Percentiles rank a stretch among this genome's conserved stretches.
These are phyloP conservation scores for Cephalotrichum gorgonifer DNA, from an alignment of 2,329 filamentous ascomycete species.

Conservation along the genomic window DNA sequence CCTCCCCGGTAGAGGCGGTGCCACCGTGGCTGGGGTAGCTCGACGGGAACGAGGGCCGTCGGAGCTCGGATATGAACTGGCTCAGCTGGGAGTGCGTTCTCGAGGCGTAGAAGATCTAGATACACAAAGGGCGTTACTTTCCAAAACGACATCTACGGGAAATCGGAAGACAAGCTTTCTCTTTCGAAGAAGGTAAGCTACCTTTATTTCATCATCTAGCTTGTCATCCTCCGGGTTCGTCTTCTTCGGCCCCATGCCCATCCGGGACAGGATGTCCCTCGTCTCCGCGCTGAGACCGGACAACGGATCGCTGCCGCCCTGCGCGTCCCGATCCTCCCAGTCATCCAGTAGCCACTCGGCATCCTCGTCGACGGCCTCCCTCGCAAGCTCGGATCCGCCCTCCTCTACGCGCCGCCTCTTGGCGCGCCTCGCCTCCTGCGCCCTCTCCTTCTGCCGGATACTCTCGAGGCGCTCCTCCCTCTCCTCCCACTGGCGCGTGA, in stretches of 20 bases:
- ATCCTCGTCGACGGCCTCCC: constrained; percentile 31
- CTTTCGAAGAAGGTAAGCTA: no score
- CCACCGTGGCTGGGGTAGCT: constrained; percentile 45
- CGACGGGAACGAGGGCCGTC: constrained; percentile 66
- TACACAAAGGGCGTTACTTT: no score
- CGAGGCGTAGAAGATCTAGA: constrained; percentile 76
- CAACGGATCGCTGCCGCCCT: constrained; percentile 26
- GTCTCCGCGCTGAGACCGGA: constrained; percentile 64
- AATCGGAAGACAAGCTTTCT: background rate
- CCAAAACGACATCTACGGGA: constrained; percentile 1
- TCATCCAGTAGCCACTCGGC: constrained; percentile 67
- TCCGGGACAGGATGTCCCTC: constrained; percentile 59
- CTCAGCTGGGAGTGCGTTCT: constrained; percentile 86
- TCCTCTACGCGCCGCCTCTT: constrained; percentile 37
- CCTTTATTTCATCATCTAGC: constrained; percentile 58
- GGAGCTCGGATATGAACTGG: constrained; percentile 77
- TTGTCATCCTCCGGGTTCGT: constrained; percentile 31
- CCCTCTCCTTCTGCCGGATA: constrained; percentile 53
- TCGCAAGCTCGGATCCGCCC: background rate
- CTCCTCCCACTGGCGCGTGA: constrained; percentile 57
- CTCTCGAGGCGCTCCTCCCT: constrained; percentile 61
- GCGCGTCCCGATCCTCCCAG: constrained; percentile 37
- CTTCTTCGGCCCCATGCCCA: constrained; percentile 34
- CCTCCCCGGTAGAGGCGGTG: no score
- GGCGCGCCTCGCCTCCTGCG: constrained; percentile 37